These are phyloP conservation scores for Erodium texanum DNA, from an alignment of 441 rosid genomes.

Conservation along the genomic window DNA sequence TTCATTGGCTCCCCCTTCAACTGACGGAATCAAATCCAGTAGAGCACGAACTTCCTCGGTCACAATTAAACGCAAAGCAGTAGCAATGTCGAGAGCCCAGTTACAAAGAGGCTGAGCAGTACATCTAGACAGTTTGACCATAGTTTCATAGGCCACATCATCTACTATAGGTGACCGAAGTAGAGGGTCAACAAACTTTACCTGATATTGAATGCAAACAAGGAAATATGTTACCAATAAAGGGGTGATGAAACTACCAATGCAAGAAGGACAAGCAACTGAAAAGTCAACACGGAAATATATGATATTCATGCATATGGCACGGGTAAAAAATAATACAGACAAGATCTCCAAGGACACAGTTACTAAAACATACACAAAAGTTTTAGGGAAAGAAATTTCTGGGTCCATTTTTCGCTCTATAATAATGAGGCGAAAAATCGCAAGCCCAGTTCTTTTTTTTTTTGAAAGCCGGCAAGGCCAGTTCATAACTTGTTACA, in stretches of 20 bases:
- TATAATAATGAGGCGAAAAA: neutral
- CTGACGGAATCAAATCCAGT: conserved; percentile 42
- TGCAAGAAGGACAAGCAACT: conserved; percentile 9
- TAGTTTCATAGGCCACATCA: conserved; percentile 69
- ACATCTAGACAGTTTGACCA: conserved; percentile 85
- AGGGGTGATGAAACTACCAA: neutral
- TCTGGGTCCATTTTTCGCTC: neutral
- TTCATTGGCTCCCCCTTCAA: conserved; percentile 43
- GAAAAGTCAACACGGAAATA: neutral
- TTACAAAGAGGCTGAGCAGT: conserved; percentile 76
- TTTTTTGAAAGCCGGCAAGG: no score
- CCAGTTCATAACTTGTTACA: neutral
- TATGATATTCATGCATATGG: neutral
- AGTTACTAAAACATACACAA: neutral
- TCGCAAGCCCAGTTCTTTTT: no score
- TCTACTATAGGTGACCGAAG: conserved; percentile 74
- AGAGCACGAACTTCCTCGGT: conserved; percentile 48
- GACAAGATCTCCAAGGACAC: neutral
- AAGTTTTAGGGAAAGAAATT: neutral
- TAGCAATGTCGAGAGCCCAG: conserved; percentile 94
- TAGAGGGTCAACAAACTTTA: conserved; percentile 78
- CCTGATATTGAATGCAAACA: conserved; percentile 39
- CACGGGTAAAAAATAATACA: neutral
- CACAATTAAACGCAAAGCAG: conserved; percentile 75
- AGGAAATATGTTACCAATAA: conserved; percentile 9